Conservation (phyloP, 306 rosid genomes). For the Cucumis sativus region Cucumber_9930_V3 NC_026657.2:34738001-34738500, state of each 20-base stretch:
- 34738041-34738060: background rate
- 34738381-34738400: background rate
- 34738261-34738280: background rate
- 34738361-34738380: background rate
- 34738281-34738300: background rate
- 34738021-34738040: background rate
- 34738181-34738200: background rate
- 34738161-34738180: background rate
- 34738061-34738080: background rate
- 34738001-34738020: background rate
- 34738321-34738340: background rate
- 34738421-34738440: background rate
- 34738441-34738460: background rate
- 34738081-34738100: background rate
- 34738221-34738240: background rate
- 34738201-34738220: background rate
- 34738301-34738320: background rate
- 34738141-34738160: background rate
- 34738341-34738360: background rate
- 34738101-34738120: background rate
- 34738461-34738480: background rate
- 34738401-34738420: background rate
- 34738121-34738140: background rate
- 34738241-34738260: background rate
- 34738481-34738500: background rate